These are phyloP conservation scores for Malus hybrid DNA, from an alignment of 331 rosid genomes.

Conservation along the genomic window DNA sequence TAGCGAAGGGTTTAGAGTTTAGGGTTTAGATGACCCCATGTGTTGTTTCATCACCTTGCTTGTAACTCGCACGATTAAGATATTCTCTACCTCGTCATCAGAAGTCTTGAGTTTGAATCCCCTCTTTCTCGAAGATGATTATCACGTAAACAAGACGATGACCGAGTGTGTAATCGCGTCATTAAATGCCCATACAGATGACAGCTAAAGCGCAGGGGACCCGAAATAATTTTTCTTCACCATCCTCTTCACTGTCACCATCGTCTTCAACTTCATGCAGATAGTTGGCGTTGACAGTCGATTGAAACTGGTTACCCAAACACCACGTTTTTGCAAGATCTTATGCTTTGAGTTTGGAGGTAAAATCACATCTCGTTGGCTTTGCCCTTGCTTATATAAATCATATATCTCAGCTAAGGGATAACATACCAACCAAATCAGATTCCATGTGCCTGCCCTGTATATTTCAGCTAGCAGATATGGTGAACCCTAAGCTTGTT, in stretches of 20 bases:
- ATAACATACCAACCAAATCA: slow-evolving; percentile 1
- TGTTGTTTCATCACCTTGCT: too few relatives aligned
- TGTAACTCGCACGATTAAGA: too few relatives aligned
- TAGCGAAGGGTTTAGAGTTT: too few relatives aligned
- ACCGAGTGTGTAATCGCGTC: too few relatives aligned
- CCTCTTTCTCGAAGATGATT: too few relatives aligned
- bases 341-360: background rate
- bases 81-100: too few relatives aligned
- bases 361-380: background rate
- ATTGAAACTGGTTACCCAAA: slow-evolving; percentile 7
- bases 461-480: background rate
- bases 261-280: slow-evolving; percentile 12
- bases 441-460: slow-evolving; percentile 9
- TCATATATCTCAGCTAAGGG: background rate
- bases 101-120: too few relatives aligned
- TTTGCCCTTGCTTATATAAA: background rate
- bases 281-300: slow-evolving; percentile 7
- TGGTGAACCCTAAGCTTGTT: too few relatives aligned
- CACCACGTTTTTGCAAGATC: background rate
- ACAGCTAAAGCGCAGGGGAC: too few relatives aligned
- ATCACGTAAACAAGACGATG: too few relatives aligned
- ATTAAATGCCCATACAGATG: too few relatives aligned
- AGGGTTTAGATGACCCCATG: too few relatives aligned
- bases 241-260: slow-evolving; percentile 5
- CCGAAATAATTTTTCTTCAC: background rate